phyloP scores from a whole-genome alignment of 2,329 filamentous ascomycete species.

The Pestalotiopsis sp. region DNA sequence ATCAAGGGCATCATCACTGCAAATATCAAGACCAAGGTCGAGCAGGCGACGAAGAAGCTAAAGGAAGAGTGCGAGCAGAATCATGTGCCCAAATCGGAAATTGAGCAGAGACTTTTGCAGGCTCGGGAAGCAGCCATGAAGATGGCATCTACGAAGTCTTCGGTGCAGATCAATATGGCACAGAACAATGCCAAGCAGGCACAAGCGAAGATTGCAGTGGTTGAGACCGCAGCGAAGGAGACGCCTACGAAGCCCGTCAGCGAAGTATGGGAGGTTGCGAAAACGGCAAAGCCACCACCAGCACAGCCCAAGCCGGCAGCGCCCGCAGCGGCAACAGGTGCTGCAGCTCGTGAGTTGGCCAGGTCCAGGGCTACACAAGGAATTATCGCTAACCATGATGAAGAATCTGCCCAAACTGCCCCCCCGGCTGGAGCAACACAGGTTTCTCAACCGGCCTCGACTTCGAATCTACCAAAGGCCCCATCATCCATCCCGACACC shows the following conservation, averaged over 20 bases:
- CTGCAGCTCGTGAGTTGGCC: conserved; percentile 9
- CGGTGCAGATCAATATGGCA: conserved; percentile 76
- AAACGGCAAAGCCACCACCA: conserved; percentile 58
- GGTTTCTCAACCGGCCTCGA: conserved; percentile 14
- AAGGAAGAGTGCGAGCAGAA: conserved; percentile 51
- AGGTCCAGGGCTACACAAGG: background rate
- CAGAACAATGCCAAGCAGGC: conserved; percentile 68
- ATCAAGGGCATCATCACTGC: conserved; percentile 59
- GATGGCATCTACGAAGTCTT: conserved; percentile 74
- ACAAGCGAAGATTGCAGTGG: conserved; percentile 73
- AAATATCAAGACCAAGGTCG: conserved; percentile 72
- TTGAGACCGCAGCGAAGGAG: conserved; percentile 80
- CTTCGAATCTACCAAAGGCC: conserved; percentile 22
- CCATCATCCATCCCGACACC: conserved; percentile 6
- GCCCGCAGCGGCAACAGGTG: conserved; percentile 11
- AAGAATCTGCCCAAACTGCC: conserved; percentile 16
- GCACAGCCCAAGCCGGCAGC: conserved; percentile 23
- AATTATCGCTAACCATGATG: conserved; percentile 13
- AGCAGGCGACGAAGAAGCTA: conserved; percentile 63
- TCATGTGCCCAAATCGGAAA: conserved; percentile 45
- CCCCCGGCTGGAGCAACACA: conserved; percentile 13
- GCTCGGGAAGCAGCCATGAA: conserved; percentile 67
- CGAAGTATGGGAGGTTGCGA: conserved; percentile 85
- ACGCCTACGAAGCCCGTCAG: conserved; percentile 81
- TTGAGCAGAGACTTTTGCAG: conserved; percentile 53